Evolutionary conservation across 306 rosid genomes (phyloP).

Genomic region (Crataegus laevigata): DNA sequence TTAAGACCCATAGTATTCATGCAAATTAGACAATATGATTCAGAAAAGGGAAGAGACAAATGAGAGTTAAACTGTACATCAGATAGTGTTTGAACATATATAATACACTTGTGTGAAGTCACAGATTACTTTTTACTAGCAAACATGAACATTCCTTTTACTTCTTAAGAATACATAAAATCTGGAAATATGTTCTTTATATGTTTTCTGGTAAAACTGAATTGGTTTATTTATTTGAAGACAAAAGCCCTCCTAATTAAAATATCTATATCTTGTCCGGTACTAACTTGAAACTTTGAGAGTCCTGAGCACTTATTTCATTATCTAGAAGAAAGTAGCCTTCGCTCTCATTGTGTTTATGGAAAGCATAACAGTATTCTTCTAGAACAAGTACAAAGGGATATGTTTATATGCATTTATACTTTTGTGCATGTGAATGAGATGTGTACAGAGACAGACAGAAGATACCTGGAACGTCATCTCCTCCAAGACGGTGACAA

Average conservation of each 20-base stretch:
- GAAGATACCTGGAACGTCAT: constrained; percentile 67
- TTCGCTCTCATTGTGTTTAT: background rate
- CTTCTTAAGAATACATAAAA: background rate
- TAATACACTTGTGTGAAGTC: background rate
- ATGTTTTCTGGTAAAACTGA: background rate
- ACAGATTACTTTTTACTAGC: background rate
- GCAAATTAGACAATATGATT: constrained; percentile 8
- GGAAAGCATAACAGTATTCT: background rate
- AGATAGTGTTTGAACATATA: background rate
- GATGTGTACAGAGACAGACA: background rate
- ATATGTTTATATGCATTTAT: background rate
- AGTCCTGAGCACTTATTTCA: background rate
- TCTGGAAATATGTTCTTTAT: background rate
- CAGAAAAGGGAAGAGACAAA: background rate
- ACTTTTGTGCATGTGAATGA: background rate
- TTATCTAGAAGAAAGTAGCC: background rate
- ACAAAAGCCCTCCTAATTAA: no score
- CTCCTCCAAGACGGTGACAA: constrained; percentile 56
- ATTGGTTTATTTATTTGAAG: background rate
- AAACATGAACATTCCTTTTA: background rate
- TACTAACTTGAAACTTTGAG: background rate
- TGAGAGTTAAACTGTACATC: background rate
- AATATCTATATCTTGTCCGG: background rate
- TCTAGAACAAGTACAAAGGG: background rate
- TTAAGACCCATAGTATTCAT: constrained; percentile 17